Conservation (phyloP, 2,329 filamentous ascomycete species). For the Hypoxylon sp. region DNA sequence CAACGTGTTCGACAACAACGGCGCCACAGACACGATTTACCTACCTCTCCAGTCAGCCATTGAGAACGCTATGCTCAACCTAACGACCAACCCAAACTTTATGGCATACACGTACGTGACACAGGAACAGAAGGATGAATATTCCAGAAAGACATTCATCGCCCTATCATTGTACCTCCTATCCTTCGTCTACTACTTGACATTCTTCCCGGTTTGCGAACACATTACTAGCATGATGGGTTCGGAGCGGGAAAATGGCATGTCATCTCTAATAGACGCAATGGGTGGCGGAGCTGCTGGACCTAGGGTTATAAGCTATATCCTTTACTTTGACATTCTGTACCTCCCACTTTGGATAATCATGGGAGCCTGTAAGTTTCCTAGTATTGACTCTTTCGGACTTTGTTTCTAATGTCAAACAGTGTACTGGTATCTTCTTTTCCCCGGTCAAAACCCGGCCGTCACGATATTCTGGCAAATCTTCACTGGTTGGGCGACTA, state of each 20-base stretch:
- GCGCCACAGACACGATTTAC: slow-evolving; percentile 76
- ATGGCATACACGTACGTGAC: slow-evolving; percentile 49
- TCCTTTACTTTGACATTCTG: slow-evolving; percentile 77
- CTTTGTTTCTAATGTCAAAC: slow-evolving; percentile 60
- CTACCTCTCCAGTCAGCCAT: slow-evolving; percentile 74
- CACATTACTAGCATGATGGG: slow-evolving; percentile 80
- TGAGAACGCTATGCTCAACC: slow-evolving; percentile 50
- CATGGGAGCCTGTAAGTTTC: slow-evolving; percentile 55
- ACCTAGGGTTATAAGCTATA: slow-evolving; percentile 73
- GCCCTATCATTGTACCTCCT: slow-evolving; percentile 74
- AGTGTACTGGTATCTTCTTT: slow-evolving; percentile 54
- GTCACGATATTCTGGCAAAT: slow-evolving; percentile 62
- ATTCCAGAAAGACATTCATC: slow-evolving; percentile 74
- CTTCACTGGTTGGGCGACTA: slow-evolving; percentile 67
- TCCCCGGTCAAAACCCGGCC: slow-evolving; percentile 51
- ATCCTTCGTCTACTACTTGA: slow-evolving; percentile 77
- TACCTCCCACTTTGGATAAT: slow-evolving; percentile 68
- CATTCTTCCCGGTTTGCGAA: slow-evolving; percentile 78
- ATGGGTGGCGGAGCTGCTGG: slow-evolving; percentile 78
- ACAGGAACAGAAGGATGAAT: slow-evolving; percentile 67
- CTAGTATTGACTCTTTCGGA: slow-evolving; percentile 54
- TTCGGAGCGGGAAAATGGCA: slow-evolving; percentile 77
- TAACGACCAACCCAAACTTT: slow-evolving; percentile 42
- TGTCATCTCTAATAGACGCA: slow-evolving; percentile 81
- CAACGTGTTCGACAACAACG: slow-evolving; percentile 67